Conservation (phyloP, 139 green algal species). For the Chloropicon primus region DNA sequence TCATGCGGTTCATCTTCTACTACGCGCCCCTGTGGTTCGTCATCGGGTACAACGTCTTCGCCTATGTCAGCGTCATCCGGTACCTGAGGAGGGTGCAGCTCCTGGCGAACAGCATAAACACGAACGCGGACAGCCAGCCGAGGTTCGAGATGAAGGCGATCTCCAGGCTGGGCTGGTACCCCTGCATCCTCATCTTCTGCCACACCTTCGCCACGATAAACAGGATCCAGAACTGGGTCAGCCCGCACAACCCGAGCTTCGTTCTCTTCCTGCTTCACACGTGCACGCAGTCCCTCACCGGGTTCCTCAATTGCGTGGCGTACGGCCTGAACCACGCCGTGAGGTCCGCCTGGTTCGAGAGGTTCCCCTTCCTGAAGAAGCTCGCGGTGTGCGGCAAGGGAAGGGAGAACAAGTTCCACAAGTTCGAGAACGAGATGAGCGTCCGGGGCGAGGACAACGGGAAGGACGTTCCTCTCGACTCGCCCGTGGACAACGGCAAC, state of each 20-base stretch:
- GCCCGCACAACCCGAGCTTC: neutral
- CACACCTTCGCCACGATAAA: neutral
- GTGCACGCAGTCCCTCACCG: neutral
- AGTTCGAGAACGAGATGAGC: neutral
- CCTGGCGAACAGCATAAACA: neutral
- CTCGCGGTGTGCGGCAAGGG: neutral
- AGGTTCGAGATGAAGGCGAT: neutral
- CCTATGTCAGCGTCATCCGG: neutral
- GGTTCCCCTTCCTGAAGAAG: neutral
- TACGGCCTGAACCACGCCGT: neutral
- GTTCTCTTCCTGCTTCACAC: neutral
- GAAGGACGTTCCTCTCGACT: too few species aligned
- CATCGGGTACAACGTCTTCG: neutral
- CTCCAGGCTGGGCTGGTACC: neutral
- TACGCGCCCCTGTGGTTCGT: neutral
- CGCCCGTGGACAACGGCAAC: too few species aligned
- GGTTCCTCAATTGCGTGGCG: neutral
- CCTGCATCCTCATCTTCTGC: neutral
- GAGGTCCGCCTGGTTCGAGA: neutral
- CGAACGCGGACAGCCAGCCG: neutral
- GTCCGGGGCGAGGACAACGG: neutral
- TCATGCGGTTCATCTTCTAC: neutral
- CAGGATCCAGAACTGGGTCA: neutral
- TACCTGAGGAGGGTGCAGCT: neutral
- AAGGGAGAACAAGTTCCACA: neutral